Evolutionary conservation across 2,329 filamentous ascomycete species (phyloP).

Genomic region (Pestalotiopsis sp.): DNA sequence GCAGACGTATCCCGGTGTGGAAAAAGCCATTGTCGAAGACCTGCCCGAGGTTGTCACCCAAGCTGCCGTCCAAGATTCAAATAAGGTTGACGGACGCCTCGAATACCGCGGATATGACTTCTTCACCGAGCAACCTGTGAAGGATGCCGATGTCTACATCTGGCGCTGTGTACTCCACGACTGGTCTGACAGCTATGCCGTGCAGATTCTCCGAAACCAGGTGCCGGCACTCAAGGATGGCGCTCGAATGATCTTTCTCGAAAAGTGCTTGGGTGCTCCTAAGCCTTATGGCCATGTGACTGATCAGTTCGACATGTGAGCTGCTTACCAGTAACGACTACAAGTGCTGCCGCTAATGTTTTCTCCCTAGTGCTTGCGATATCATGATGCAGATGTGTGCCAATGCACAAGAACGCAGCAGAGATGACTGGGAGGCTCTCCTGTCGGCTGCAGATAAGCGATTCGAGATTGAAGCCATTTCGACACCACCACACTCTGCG

Average conservation of each 20-base stretch:
- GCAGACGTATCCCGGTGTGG: conserved; percentile 12
- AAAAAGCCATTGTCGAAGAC: conserved; percentile 18
- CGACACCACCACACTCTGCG: conserved; percentile 14
- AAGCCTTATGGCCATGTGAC: conserved; percentile 10
- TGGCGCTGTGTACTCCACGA: conserved; percentile 20
- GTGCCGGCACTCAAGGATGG: conserved; percentile 20
- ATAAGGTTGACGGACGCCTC: conserved; percentile 12
- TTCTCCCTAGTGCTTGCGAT: conserved; percentile 13
- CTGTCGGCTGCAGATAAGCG: conserved; percentile 15
- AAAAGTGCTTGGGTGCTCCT: conserved; percentile 14
- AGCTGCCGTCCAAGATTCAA: not conserved
- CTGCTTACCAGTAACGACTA: not conserved
- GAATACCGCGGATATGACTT: conserved; percentile 16
- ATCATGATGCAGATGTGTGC: conserved; percentile 16
- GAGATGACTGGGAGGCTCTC: conserved; percentile 16
- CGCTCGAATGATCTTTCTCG: conserved; percentile 19
- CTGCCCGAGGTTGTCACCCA: conserved; percentile 15
- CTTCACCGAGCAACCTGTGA: conserved; percentile 17
- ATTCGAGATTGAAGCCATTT: conserved; percentile 14
- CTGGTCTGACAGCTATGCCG: conserved; percentile 18
- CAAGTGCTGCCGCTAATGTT: not conserved
- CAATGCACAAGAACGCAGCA: conserved; percentile 19
- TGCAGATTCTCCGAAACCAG: conserved; percentile 16
- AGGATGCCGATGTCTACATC: conserved; percentile 17
- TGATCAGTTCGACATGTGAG: conserved; percentile 15